Percentiles rank a stretch among this genome's conserved stretches.
These are phyloP conservation scores for Colletotrichum tofieldiae DNA, from an alignment of 2,329 filamentous ascomycete genomes.

Conservation along the genomic window DNA sequence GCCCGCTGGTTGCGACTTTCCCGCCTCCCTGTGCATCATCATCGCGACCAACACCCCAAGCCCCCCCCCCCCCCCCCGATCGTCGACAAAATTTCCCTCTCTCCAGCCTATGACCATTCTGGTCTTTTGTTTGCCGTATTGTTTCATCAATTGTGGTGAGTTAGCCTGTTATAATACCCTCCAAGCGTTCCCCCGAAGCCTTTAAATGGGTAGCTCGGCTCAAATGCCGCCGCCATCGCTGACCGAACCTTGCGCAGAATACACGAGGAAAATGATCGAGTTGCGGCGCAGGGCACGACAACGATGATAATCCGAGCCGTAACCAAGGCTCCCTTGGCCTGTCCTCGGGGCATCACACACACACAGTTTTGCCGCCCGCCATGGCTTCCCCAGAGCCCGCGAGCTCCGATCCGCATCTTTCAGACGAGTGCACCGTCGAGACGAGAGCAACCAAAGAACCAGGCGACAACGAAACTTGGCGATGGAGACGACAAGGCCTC, in stretches of 20 bases:
- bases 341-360: slow-evolving; percentile 33
- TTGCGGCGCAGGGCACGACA: slow-evolving; percentile 37
- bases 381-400: slow-evolving; percentile 41
- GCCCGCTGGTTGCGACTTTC: slow-evolving; percentile 32
- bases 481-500: slow-evolving; percentile 8
- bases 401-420: slow-evolving; percentile 41
- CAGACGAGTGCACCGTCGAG: slow-evolving; percentile 39
- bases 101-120: background rate
- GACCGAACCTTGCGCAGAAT: slow-evolving; percentile 15
- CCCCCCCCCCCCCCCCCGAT: too few species aligned
- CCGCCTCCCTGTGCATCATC: slow-evolving; percentile 19
- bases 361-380: slow-evolving; percentile 27
- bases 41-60: background rate
- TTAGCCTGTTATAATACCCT: background rate
- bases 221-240: slow-evolving; percentile 11
- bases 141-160: slow-evolving; percentile 6
- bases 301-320: slow-evolving; percentile 43
- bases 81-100: background rate
- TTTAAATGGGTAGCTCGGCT: slow-evolving; percentile 20
- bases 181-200: background rate
- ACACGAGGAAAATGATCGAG: slow-evolving; percentile 36
- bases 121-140: background rate
- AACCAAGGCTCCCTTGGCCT: slow-evolving; percentile 40
- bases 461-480: slow-evolving; percentile 9
- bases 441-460: slow-evolving; percentile 25